These are phyloP conservation scores for Boletus edulis DNA, from an alignment of 768 basidiomycete species.

Conservation along the genomic window DNA sequence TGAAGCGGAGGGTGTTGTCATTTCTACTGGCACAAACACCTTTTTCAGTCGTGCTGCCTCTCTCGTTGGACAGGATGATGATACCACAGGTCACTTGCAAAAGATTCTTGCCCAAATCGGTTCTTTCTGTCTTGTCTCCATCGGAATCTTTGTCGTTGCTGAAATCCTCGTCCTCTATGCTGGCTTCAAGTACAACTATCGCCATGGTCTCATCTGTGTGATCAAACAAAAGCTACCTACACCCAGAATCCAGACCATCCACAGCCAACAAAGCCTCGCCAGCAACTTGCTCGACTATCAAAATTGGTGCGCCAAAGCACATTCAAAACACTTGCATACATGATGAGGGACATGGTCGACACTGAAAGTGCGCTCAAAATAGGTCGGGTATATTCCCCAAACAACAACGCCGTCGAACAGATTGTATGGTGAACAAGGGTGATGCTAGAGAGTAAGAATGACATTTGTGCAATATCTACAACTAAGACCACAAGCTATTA, in stretches of 20 bases:
- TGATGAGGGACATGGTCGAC: conserved; percentile 69
- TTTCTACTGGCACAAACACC: conserved; percentile 95
- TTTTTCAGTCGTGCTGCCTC: conserved; percentile 99
- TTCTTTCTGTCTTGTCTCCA: conserved; percentile 94
- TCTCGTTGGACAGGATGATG: conserved; percentile 95
- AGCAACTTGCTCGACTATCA: conserved; percentile 73
- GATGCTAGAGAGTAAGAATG: no score
- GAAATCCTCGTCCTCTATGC: conserved; percentile 95
- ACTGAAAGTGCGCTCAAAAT: conserved; percentile 74
- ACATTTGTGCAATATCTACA: no score
- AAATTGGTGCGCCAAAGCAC: conserved; percentile 75
- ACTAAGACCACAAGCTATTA: no score
- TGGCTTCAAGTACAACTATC: conserved; percentile 86
- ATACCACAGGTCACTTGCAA: conserved; percentile 97
- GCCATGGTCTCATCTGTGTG: conserved; percentile 87
- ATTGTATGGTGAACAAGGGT: no score
- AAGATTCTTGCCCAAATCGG: conserved; percentile 98
- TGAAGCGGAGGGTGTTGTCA: conserved; percentile 98
- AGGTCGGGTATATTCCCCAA: conserved; percentile 71
- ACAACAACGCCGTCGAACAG: conserved; percentile 92
- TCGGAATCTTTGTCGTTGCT: conserved; percentile 92
- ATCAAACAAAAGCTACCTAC: conserved; percentile 73
- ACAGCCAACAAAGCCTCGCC: conserved; percentile 86
- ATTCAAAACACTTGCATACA: conserved; percentile 80
- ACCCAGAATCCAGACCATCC: conserved; percentile 88